These are phyloP conservation scores for Russula griseocarnosa DNA, from an alignment of 768 basidiomycete species.

Conservation along the genomic window DNA sequence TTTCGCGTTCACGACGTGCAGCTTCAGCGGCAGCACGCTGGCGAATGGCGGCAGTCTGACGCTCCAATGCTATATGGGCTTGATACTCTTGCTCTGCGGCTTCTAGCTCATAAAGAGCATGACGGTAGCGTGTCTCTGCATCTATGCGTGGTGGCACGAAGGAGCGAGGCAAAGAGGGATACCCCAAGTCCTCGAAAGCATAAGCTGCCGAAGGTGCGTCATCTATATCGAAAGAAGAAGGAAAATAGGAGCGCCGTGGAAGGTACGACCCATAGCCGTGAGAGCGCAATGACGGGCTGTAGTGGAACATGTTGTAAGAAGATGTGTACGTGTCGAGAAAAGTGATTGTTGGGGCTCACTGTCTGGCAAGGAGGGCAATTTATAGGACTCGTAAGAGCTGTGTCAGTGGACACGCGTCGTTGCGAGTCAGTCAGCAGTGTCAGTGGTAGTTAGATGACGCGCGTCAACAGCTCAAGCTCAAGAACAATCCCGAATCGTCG, in stretches of 20 bases:
- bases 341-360: background rate
- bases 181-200: background rate
- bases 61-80: slow-evolving; percentile 4
- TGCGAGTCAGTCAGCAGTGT: no score
- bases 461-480: background rate
- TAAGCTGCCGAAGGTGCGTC: background rate
- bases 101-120: slow-evolving; percentile 21
- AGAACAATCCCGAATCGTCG: slow-evolving; percentile 9
- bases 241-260: background rate
- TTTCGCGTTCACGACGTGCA: slow-evolving; percentile 2
- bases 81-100: slow-evolving; percentile 26
- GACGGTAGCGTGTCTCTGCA: slow-evolving; percentile 23
- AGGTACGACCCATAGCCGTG: background rate
- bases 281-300: slow-evolving; percentile 1
- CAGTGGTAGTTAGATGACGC: background rate
- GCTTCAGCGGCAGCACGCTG: slow-evolving; percentile 11
- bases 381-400: slow-evolving; percentile 9
- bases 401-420: slow-evolving; percentile 24
- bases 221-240: background rate
- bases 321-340: background rate
- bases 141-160: background rate
- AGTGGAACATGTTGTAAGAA: slow-evolving; percentile 11
- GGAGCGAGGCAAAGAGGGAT: background rate
- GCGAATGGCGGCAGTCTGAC: slow-evolving; percentile 6
- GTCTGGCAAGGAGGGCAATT: background rate